Base-by-base conservation (phyloP, 1,139 yeast species). In the Lipomyces yarrowii region DNA sequence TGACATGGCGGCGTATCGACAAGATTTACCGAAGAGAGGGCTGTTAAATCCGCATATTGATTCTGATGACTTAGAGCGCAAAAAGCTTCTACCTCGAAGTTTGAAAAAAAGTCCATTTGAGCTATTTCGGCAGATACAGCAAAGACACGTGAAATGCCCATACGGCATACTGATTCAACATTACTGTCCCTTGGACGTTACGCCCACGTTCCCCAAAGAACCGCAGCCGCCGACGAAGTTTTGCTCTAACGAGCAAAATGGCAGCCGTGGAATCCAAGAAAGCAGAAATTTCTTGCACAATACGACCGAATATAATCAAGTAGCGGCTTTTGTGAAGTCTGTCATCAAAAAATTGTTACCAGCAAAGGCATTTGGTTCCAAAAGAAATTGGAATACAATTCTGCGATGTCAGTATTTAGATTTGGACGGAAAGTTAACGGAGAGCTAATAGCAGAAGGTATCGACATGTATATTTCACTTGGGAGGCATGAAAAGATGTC, bases 301-400 rank as follows among this genome's bases (percentile, higher is more conserved):
- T 58, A 59, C 64, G 30, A 61, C 42, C 15, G 26, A 11, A 15
- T n/a, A 39, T 42, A 23, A 26, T 11, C 59, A 42, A 23, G 53
- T 57, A n/a, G 18, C 59, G 6, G 26, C 58, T 8, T 61, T 63
- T 48, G 57, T 57, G n/a, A 46, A 61, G 15, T 56, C 65, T 5
- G 69, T 70, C 8, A 51, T 74, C 48, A 53, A 61, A 13, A 55
- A 80, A 62, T 67, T 88, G 0, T 77, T 89, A 42, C 91, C 94
- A 0, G 56, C 74, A 1, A 80, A 78, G 10, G 71, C 84, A 1
- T 84, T 89, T 80, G 97, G 97, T 0, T 75, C 85, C 0, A 68
- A 69, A 1, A 68, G 71, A 6, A 91, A 90, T 72, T 83, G 84
- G 73, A 65, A 80, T 0, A 67, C 74, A 0, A 15, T 62, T 30